Percentiles rank a stretch among this genome's conserved stretches.
These are phyloP conservation scores for Aspergillus hortae DNA, from an alignment of 2,329 filamentous ascomycete species.

Conservation along the genomic window DNA sequence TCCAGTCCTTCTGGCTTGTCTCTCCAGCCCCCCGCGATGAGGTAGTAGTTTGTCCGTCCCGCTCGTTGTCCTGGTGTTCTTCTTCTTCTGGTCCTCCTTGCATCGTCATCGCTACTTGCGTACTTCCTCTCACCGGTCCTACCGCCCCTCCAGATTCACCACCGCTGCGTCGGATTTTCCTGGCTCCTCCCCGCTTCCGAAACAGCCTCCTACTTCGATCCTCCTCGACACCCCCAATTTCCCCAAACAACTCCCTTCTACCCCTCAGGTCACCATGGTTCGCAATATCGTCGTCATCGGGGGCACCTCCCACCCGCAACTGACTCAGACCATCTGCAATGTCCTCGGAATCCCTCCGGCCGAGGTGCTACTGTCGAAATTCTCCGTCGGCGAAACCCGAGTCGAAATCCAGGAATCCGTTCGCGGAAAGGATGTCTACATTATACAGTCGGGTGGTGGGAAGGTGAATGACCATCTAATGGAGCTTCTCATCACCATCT, in stretches of 20 bases:
- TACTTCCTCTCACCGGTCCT: constrained; percentile 15
- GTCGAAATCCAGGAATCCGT: constrained; percentile 97
- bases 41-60: constrained; percentile 28
- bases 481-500: constrained; percentile 96
- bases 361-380: constrained; percentile 82
- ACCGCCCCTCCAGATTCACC: constrained; percentile 26
- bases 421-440: constrained; percentile 97
- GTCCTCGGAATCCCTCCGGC: constrained; percentile 83
- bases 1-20: constrained; percentile 13
- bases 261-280: constrained; percentile 60
- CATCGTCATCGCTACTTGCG: constrained; percentile 1
- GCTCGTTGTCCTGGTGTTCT: constrained; percentile 12
- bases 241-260: constrained; percentile 10
- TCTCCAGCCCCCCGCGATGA: constrained; percentile 31
- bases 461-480: constrained; percentile 95
- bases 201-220: constrained; percentile 12
- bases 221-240: constrained; percentile 14
- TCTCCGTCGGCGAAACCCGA: constrained; percentile 89
- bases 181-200: constrained; percentile 21
- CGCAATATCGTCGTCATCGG: constrained; percentile 92
- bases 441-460: constrained; percentile 89
- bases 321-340: constrained; percentile 83
- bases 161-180: constrained; percentile 22
- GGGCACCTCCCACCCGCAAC: constrained; percentile 84
- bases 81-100: constrained; percentile 6